Evolutionary conservation across 2,329 filamentous ascomycete genomes (phyloP).

Genomic region (Helotiales sp.): DNA sequence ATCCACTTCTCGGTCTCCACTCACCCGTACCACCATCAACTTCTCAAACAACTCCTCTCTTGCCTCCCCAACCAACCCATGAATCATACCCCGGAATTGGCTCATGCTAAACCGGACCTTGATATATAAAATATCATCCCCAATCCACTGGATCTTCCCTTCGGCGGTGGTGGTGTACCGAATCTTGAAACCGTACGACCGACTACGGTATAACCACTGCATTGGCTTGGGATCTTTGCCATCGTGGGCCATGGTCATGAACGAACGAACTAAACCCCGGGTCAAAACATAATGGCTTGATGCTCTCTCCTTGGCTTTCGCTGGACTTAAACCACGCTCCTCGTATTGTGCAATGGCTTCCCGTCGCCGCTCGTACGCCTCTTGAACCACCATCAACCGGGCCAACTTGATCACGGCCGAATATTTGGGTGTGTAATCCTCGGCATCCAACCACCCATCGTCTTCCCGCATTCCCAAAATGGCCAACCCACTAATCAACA

Average conservation of each 20-base stretch:
- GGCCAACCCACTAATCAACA: not conserved
- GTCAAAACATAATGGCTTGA: constrained; percentile 10
- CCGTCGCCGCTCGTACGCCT: constrained; percentile 6
- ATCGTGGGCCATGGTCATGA: constrained; percentile 20
- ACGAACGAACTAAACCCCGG: not conserved
- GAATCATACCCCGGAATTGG: no score
- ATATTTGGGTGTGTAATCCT: not conserved
- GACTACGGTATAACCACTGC: constrained; percentile 20
- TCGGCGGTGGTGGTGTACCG: constrained; percentile 20
- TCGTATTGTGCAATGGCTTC: not conserved
- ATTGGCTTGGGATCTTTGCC: constrained; percentile 12
- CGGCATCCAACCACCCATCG: not conserved
- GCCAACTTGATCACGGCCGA: constrained; percentile 21
- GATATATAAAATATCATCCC: constrained; percentile 18
- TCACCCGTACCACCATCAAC: no score
- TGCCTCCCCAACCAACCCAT: no score
- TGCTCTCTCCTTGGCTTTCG: constrained; percentile 1
- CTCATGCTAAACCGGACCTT: no score
- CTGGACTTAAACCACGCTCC: no score
- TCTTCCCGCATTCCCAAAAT: constrained; percentile 19
- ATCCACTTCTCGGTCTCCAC: no score
- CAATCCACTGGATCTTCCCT: constrained; percentile 16
- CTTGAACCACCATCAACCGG: constrained; percentile 24
- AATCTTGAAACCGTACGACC: constrained; percentile 24
- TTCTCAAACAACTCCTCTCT: no score